phyloP scores from a whole-genome alignment of 169 alveolate genomes.

The Cryptosporidium sp. region DNA sequence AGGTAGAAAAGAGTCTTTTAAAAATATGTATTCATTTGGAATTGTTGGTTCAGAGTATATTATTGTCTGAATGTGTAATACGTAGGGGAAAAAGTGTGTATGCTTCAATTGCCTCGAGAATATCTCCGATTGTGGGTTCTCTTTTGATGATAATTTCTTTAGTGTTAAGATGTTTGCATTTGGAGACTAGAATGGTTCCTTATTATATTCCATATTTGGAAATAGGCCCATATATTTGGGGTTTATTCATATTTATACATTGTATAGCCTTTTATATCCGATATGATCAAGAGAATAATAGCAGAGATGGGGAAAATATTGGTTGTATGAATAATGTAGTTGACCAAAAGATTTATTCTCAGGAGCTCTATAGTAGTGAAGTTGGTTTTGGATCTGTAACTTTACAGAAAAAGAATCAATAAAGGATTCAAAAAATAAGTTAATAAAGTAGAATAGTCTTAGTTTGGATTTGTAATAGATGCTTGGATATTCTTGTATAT shows the following conservation, averaged over 20 bases:
- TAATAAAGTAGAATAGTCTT: no score
- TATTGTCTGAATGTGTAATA: conserved; percentile 7
- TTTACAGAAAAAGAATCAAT: not conserved
- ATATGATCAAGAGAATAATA: conserved; percentile 6
- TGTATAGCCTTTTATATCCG: conserved; percentile 46
- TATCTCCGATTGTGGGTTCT: conserved; percentile 51
- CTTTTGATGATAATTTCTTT: conserved; percentile 21
- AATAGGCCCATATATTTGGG: conserved; percentile 69
- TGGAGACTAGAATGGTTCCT: not conserved
- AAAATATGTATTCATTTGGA: conserved; percentile 17
- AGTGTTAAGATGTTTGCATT: conserved; percentile 29
- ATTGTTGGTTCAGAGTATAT: conserved; percentile 5
- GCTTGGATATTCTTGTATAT: no score
- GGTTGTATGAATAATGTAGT: not conserved
- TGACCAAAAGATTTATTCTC: not conserved
- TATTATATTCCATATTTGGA: conserved; percentile 56
- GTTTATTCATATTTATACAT: conserved; percentile 45
- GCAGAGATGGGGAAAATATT: not conserved
- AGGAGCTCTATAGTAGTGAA: not conserved
- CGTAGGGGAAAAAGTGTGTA: not conserved
- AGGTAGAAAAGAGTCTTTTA: not conserved
- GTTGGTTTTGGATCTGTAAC: not conserved
- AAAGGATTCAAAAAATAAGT: not conserved
- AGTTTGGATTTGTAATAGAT: not conserved
- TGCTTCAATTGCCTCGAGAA: conserved; percentile 53